Percentiles rank a stretch among this genome's conserved stretches.
phyloP scores from a whole-genome alignment of 768 basidiomycete genomes.

The Termitomyces sp. region DNA sequence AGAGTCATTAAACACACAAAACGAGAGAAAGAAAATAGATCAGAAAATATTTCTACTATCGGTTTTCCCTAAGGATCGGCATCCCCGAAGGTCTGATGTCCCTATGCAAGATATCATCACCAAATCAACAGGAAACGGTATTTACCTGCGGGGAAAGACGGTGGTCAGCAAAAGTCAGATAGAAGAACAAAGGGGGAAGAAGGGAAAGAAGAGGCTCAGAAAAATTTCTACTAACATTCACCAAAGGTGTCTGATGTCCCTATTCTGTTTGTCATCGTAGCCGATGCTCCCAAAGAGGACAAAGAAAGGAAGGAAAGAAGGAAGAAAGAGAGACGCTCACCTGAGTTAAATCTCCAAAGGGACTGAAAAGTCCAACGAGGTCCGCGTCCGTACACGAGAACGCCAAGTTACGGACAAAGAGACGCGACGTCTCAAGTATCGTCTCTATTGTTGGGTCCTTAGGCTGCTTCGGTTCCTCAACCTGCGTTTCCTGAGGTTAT shows the following conservation, averaged over 20 bases:
- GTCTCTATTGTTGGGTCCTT: constrained; percentile 45
- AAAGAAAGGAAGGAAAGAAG: constrained; percentile 11
- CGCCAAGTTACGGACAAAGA: constrained; percentile 95
- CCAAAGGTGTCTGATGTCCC: constrained; percentile 45
- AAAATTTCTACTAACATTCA: constrained; percentile 59
- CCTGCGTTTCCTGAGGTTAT: background rate
- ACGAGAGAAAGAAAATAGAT: constrained; percentile 5
- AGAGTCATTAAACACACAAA: background rate
- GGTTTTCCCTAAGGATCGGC: constrained; percentile 59
- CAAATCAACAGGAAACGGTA: constrained; percentile 10
- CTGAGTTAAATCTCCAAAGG: constrained; percentile 76
- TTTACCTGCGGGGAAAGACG: constrained; percentile 36
- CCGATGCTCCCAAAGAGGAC: background rate
- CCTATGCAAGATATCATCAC: constrained; percentile 52
- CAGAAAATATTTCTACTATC: constrained; percentile 30
- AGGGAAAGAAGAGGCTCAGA: constrained; percentile 30
- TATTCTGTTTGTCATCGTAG: constrained; percentile 46
- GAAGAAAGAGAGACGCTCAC: constrained; percentile 40
- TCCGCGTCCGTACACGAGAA: constrained; percentile 81
- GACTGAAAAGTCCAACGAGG: constrained; percentile 58
- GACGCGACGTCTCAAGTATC: constrained; percentile 70
- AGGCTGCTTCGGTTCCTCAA: constrained; percentile 2
- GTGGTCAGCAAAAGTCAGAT: constrained; percentile 3
- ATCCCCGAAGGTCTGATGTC: constrained; percentile 66
- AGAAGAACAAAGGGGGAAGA: constrained; percentile 1